Evolutionary conservation across 306 rosid species (phyloP), one percentile per base, ranked within the genome.

Genomic region (Cucurbita moschata): DNA sequence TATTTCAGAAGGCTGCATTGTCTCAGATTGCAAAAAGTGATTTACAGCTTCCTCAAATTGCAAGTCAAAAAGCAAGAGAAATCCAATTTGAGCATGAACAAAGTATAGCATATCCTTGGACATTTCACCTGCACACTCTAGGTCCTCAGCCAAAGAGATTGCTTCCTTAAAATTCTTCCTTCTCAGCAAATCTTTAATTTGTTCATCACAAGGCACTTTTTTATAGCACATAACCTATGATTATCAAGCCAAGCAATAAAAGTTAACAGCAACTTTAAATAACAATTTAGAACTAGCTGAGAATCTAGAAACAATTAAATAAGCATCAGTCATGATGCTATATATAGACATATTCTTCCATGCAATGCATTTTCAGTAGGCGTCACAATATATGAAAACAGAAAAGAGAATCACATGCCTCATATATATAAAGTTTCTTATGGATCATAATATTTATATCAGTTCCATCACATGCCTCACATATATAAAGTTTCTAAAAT

Each of bases 41-140:
- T 90, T 81, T 75, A 94, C 98, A 38, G 98, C 98, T 84, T 94
- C 97, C 90, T 89, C 90, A 83, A 94, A 94, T 77, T 75, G 94
- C 83, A 94, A 83, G 86, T 90, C 97, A 81, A 94, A 94, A 81
- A 94, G 96, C 81, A 94, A 86, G 73, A 94, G 97, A 79, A 94
- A 94, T 46, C 98, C 98, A 78, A 89, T 93, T 84, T 94, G 98
- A 83, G 97, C 97, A 83, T 89, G 97, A 82, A 94, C 95, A 81
- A 90, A 90, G 38, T 96, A 90, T 56, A 90, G 89, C 88, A 90
- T 85, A 67, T 94, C 96, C 82, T 84, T 85, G 72, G 96, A 84
- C 74, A 94, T 81, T 87, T 90, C 92, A 66, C 96, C 98, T 83
- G 87, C 98, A 74, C 75, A 56, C 81, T 90, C 95, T 71, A 94